These are phyloP conservation scores for Phytophthora ramorum DNA, from an alignment of 352 stramenopile genomes.

Conservation along the genomic window DNA sequence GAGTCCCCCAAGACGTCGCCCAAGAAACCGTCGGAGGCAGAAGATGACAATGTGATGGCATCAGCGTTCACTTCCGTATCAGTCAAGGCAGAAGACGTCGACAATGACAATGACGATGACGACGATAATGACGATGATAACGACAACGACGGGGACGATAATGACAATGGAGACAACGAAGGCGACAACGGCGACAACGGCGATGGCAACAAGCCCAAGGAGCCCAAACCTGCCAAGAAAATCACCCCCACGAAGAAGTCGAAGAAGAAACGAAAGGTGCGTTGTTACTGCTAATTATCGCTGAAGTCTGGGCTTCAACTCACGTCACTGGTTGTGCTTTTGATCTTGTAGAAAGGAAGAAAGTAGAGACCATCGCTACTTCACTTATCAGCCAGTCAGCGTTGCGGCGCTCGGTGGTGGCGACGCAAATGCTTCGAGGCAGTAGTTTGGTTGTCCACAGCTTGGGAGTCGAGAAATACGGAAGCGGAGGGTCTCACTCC, in stretches of 20 bases:
- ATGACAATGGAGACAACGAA: constrained; percentile 8
- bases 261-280: constrained; percentile 82
- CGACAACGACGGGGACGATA: constrained; percentile 27
- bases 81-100: constrained; percentile 33
- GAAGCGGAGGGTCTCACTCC: constrained; percentile 9
- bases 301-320: constrained; percentile 9
- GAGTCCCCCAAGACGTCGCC: constrained; percentile 29
- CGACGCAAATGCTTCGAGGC: constrained; percentile 17
- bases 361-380: constrained; percentile 40
- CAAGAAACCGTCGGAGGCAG: constrained; percentile 27
- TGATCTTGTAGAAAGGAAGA: constrained; percentile 47
- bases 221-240: constrained; percentile 34
- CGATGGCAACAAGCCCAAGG: constrained; percentile 27
- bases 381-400: constrained; percentile 26
- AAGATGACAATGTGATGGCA: constrained; percentile 29
- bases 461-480: constrained; percentile 19
- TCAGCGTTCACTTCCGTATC: constrained; percentile 41
- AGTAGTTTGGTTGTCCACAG: constrained; percentile 29
- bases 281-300: constrained; percentile 15
- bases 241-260: constrained; percentile 56
- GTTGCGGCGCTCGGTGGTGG: constrained; percentile 15
- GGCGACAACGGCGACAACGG: constrained; percentile 19
- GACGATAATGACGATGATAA: constrained; percentile 45
- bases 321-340: constrained; percentile 12
- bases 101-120: constrained; percentile 47